Evolutionary conservation across 192 early-diverging fungal genomes (phyloP), one percentile per base, ranked within the genome.

Genomic region (Diversispora eburnea): DNA sequence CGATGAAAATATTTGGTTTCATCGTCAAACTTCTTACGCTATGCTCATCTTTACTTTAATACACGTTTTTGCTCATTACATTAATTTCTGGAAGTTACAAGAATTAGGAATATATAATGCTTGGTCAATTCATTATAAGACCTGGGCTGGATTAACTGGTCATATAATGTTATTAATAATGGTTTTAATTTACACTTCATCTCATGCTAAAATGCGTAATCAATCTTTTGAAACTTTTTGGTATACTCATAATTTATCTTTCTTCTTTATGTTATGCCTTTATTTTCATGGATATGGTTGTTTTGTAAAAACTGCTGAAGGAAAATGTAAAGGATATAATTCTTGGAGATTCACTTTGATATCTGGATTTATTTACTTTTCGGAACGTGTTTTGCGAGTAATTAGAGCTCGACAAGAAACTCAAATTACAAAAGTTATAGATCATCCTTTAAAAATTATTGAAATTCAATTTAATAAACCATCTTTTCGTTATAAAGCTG

Each of bases 161-260:
- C 89, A 92, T 76, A 73, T 88, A 20, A 86, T 92, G 82, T 58
- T 86, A 43, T 60, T 91, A 39, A 75, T 81, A 58, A 82, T 92
- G 76, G 84, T 87, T 17, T 49, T 91, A 51, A 91, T 92, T 77
- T 82, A 86, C 75, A 82, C 83, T 3, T 85, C 88, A 17, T 85
- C 92, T 4, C 87, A 89, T 77, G 76, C 74, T 22, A 76, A 75
- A 10, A 79, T 91, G 47, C 83, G 90, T 51, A 77, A 86, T 67
- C 82, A 81, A 65, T 68, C 86, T 41, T 93, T 91, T 76, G 91
- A 94, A 79, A 51, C 87, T 48, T 93, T 94, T 72, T 93, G 91
- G 85, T 91, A 84, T 76, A 85, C 85, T 8, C 93, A 94, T 78
- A 91, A 94, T 74, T 84, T 88, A 51, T 77, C 91, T n/a, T 84